Evolutionary conservation across 768 basidiomycete species (phyloP).

Genomic region (Tricholoma saponaceum): DNA sequence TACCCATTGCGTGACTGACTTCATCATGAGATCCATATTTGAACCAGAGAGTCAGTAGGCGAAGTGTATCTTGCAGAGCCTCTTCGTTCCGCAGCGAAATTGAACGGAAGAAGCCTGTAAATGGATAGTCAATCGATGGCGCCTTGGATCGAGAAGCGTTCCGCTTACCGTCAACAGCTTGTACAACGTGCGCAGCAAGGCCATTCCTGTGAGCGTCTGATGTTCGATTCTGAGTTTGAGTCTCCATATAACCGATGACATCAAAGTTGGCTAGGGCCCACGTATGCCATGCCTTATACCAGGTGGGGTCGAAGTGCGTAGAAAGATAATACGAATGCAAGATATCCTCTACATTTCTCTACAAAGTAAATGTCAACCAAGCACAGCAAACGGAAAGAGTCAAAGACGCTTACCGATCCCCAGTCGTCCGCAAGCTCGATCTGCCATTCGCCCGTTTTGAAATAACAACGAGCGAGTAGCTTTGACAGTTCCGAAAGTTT

Average conservation of each 20-base stretch:
- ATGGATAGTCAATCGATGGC: constrained; percentile 7
- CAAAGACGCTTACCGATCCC: constrained; percentile 55
- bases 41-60: constrained; percentile 97
- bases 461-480: constrained; percentile 93
- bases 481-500: constrained; percentile 67
- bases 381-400: not conserved
- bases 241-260: constrained; percentile 80
- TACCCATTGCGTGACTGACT: constrained; percentile 85
- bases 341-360: constrained; percentile 81
- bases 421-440: constrained; percentile 75
- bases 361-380: constrained; percentile 7
- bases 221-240: constrained; percentile 49
- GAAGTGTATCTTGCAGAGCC: constrained; percentile 90
- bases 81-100: constrained; percentile 88
- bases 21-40: constrained; percentile 90
- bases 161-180: constrained; percentile 80
- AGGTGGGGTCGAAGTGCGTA: constrained; percentile 88
- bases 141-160: not conserved
- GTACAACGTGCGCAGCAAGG: constrained; percentile 81
- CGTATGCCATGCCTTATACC: constrained; percentile 99
- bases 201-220: constrained; percentile 56
- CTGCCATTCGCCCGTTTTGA: constrained; percentile 97
- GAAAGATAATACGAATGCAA: constrained; percentile 81
- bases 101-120: constrained; percentile 87
- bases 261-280: constrained; percentile 98